Percentiles rank a stretch among this genome's conserved stretches.
Conservation (phyloP, 2,329 filamentous ascomycete species). For the Aureobasidium mangrovei region DNA sequence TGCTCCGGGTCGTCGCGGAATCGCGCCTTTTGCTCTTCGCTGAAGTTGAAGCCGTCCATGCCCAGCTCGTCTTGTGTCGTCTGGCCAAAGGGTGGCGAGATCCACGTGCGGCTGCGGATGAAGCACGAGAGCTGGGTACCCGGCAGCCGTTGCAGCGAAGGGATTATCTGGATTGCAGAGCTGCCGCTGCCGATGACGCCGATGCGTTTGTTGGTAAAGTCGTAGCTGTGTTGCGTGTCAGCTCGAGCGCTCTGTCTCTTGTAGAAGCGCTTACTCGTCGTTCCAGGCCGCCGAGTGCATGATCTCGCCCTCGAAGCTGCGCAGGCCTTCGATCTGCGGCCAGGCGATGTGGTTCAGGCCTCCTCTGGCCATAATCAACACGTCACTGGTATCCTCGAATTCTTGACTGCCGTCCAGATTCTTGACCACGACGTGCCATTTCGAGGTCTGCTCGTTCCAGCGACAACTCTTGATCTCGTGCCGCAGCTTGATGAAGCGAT, state of each 20-base stretch:
- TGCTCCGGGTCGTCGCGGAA: slow-evolving; percentile 35
- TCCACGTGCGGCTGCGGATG: slow-evolving; percentile 44
- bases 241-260: slow-evolving; percentile 23
- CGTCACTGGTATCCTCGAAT: slow-evolving; percentile 37
- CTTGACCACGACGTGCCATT: slow-evolving; percentile 30
- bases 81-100: slow-evolving; percentile 33
- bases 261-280: slow-evolving; percentile 29
- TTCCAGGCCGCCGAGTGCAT: slow-evolving; percentile 52
- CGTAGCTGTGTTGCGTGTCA: slow-evolving; percentile 17
- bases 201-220: slow-evolving; percentile 20
- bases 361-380: slow-evolving; percentile 42
- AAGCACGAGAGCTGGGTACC: slow-evolving; percentile 41
- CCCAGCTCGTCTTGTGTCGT: slow-evolving; percentile 24
- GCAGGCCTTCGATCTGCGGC: slow-evolving; percentile 44
- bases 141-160: slow-evolving; percentile 31
- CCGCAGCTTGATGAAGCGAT: slow-evolving; percentile 30
- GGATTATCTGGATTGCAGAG: slow-evolving; percentile 32
- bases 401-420: slow-evolving; percentile 23
- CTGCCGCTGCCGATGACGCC: slow-evolving; percentile 22
- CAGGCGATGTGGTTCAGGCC: slow-evolving; percentile 45
- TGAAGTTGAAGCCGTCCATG: slow-evolving; percentile 25
- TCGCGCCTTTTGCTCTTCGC: slow-evolving; percentile 18
- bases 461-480: slow-evolving; percentile 29
- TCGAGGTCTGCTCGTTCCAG: slow-evolving; percentile 27
- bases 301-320: slow-evolving; percentile 44